Base-by-base conservation (phyloP, 2,329 filamentous ascomycete genomes). In the Xylaria polymorpha region DNA sequence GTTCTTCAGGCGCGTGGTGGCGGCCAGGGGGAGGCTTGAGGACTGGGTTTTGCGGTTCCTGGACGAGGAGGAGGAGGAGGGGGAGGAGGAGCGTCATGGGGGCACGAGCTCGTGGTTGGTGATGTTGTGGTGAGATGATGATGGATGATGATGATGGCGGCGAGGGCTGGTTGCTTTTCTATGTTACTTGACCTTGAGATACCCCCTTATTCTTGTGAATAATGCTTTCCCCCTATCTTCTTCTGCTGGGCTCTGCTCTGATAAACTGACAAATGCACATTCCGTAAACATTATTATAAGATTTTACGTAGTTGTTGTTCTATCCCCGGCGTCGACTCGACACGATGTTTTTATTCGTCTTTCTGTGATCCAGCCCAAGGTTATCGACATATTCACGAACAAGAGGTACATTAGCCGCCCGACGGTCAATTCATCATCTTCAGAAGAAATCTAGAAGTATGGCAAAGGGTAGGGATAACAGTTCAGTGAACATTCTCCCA, bases 1-100 rank as follows among this genome's bases (percentile, higher is more conserved):
- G 1, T 73, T 81, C 15, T 85, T 86, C 70, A 66, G 73, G 14
- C 81, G 76, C 71, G 80, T 83, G 20, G 37, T 78, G 12, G 76
- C 78, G 7, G 73, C 76, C 0, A 77, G 76, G n/a, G 78, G 77
- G 0, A 69, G 65, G 61, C 67, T 79, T 5, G 81, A 83, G 48
- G 73, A 67, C 0, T 80, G 77, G 73, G 70, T 81, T 4, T 44
- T 64, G 64, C 67, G 72, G 55, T 78, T 80, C 56, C 59, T 81
- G 64, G 70, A 70, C 2, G 73, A 55, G 44, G 74, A 82, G 51
- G 74, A 79, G 43, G 69, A 76, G 14, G 25, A 4, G 25, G 25
- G 53, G 74, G 79, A 43, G 69, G 62, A 75, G 43, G 78, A 73
- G 80, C 60, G 69, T 68, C n/a, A 76, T 71, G 62, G 76, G 55